phyloP scores from a whole-genome alignment of 345 rosid genomes.

The Boechera divaricarpa region DNA sequence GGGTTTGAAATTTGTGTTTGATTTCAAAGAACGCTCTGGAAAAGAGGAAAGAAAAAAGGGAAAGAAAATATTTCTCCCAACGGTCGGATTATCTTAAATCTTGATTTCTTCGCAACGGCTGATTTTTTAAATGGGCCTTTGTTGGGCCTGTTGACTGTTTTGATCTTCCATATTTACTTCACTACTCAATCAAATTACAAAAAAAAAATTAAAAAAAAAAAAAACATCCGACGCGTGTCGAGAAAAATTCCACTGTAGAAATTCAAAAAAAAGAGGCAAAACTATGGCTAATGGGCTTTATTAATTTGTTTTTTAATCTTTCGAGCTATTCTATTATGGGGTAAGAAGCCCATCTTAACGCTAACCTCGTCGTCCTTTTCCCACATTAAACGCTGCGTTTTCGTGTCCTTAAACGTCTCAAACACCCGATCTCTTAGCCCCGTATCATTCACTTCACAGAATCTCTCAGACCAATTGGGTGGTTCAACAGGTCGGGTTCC shows the following conservation, averaged over 20 bases:
- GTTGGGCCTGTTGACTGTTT: neutral
- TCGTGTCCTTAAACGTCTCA: conserved; percentile 45
- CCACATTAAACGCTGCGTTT: conserved; percentile 63
- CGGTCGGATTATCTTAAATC: conserved; percentile 49
- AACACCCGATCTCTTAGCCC: conserved; percentile 69
- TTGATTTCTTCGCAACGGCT: conserved; percentile 4
- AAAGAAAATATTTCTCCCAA: conserved; percentile 28
- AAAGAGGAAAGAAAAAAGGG: neutral
- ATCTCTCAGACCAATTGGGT: conserved; percentile 69
- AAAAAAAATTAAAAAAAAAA: neutral
- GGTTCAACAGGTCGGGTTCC: conserved; percentile 85
- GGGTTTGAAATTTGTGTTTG: conserved; percentile 5
- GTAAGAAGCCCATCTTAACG: neutral
- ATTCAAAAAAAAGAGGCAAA: neutral
- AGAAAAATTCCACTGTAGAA: neutral
- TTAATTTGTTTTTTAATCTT: neutral
- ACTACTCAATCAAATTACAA: neutral
- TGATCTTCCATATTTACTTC: conserved; percentile 1
- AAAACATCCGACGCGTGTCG: neutral
- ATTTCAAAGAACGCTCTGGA: conserved; percentile 18
- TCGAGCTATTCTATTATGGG: conserved; percentile 27
- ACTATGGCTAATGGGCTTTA: neutral
- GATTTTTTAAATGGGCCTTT: conserved; percentile 28
- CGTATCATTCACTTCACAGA: conserved; percentile 77
- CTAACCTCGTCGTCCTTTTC: conserved; percentile 35